phyloP scores from a whole-genome alignment of 1,139 yeast species.

The Magnusiomyces tetraspermus region DNA sequence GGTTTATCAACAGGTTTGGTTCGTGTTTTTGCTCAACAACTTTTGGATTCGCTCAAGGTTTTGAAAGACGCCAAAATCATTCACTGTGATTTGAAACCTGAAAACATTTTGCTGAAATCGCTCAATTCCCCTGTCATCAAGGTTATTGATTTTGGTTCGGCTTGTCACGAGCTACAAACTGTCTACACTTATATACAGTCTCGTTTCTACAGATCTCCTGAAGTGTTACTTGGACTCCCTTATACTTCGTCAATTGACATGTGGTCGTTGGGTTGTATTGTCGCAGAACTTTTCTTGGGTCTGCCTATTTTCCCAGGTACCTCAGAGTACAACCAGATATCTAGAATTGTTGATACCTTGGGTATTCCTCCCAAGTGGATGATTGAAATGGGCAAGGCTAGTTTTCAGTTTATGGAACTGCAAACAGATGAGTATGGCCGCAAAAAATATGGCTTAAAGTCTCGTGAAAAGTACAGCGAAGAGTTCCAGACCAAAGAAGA shows the following conservation, averaged over 20 bases:
- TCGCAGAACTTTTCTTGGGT: constrained; percentile 88
- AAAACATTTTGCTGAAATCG: constrained; percentile 72
- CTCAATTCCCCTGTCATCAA: constrained; percentile 85
- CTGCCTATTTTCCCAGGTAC: constrained; percentile 93
- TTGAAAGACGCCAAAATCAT: constrained; percentile 77
- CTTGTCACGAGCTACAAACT: constrained; percentile 87
- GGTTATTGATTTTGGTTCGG: constrained; percentile 93
- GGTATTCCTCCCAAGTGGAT: constrained; percentile 92
- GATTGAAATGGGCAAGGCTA: constrained; percentile 89
- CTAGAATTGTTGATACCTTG: constrained; percentile 71
- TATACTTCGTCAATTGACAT: constrained; percentile 83
- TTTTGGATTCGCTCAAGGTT: constrained; percentile 69
- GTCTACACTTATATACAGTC: constrained; percentile 92
- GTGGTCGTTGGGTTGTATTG: constrained; percentile 98
- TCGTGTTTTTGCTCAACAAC: constrained; percentile 65
- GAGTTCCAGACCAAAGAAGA: constrained; percentile 55
- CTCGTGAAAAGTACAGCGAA: constrained; percentile 49
- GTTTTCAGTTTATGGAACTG: constrained; percentile 56
- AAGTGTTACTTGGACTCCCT: constrained; percentile 83
- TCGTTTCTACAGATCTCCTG: constrained; percentile 92
- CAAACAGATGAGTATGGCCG: constrained; percentile 33
- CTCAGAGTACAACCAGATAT: constrained; percentile 83
- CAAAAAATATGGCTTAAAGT: constrained; percentile 41
- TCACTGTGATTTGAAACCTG: constrained; percentile 96
- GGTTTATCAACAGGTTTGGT: constrained; percentile 80